Conservation (phyloP, 768 basidiomycete species). For the Gloeophyllum trabeum region DNA sequence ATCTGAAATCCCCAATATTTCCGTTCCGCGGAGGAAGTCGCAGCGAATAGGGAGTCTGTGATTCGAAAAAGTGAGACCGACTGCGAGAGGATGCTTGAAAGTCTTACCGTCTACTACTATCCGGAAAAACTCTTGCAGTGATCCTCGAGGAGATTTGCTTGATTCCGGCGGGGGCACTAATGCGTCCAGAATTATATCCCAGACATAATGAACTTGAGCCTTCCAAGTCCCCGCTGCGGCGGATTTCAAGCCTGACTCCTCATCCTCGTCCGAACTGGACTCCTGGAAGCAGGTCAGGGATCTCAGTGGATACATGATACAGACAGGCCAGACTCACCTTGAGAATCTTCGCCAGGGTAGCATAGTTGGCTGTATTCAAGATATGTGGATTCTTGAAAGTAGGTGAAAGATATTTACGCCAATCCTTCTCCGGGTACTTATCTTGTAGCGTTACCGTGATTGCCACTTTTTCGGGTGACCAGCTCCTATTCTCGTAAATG, state of each 20-base stretch:
- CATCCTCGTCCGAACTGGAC: slow-evolving; percentile 23
- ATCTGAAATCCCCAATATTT: slow-evolving; percentile 97
- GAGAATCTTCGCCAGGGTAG: slow-evolving; percentile 60
- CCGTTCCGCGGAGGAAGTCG: slow-evolving; percentile 73
- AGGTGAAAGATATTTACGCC: slow-evolving; percentile 54
- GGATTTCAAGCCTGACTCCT: slow-evolving; percentile 9
- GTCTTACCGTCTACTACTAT: slow-evolving; percentile 81
- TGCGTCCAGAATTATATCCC: slow-evolving; percentile 73
- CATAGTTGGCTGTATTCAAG: slow-evolving; percentile 63
- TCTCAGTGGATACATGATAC: slow-evolving; percentile 1
- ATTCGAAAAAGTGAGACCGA: neutral
- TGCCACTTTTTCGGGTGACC: slow-evolving; percentile 88
- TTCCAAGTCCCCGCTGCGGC: slow-evolving; percentile 60
- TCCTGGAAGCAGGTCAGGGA: slow-evolving; percentile 29
- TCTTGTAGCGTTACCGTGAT: slow-evolving; percentile 62
- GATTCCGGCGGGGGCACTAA: slow-evolving; percentile 44
- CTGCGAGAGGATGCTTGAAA: neutral
- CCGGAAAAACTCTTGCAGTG: slow-evolving; percentile 86
- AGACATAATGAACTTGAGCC: slow-evolving; percentile 85
- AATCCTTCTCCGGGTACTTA: slow-evolving; percentile 47
- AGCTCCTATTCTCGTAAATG: slow-evolving; percentile 43
- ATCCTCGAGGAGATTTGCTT: slow-evolving; percentile 30
- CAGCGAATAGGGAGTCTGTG: slow-evolving; percentile 77
- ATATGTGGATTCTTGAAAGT: slow-evolving; percentile 69
- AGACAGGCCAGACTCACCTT: slow-evolving; percentile 39